Conservation (phyloP, 306 rosid genomes). For the Echinosophora koreensis region DNA sequence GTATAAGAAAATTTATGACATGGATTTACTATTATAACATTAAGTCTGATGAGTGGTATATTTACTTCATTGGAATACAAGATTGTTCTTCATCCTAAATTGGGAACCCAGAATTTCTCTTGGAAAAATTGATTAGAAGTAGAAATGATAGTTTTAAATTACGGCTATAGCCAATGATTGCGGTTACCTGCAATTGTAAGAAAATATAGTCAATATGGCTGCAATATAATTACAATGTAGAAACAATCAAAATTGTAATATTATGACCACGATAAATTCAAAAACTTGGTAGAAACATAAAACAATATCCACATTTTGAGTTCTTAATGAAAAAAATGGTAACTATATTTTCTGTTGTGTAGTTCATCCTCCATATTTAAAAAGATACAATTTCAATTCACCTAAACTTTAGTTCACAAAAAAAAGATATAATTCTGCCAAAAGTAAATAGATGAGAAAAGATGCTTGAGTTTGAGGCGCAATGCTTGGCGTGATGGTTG, state of each 20-base stretch:
- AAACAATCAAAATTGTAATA: too few relatives aligned
- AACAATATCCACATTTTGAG: constrained; percentile 11
- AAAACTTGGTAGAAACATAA: not conserved
- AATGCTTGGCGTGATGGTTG: constrained; percentile 43
- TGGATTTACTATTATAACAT: not conserved
- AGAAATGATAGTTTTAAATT: not conserved
- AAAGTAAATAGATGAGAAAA: constrained; percentile 35
- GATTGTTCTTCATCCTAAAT: not conserved
- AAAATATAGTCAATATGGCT: too few relatives aligned
- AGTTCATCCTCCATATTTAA: constrained; percentile 7
- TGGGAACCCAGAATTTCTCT: constrained; percentile 25
- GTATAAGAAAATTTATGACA: not conserved
- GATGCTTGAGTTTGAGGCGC: constrained; percentile 45
- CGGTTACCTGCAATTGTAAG: too few relatives aligned
- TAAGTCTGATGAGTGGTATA: not conserved
- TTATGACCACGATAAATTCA: not conserved
- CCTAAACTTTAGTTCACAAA: too few relatives aligned
- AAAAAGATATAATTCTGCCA: constrained; percentile 27
- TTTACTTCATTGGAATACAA: not conserved
- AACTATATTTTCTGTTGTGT: not conserved
- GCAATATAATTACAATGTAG: too few relatives aligned
- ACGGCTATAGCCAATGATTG: too few relatives aligned
- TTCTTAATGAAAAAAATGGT: not conserved
- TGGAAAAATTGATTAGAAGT: constrained; percentile 12
- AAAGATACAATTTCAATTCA: too few relatives aligned